These are phyloP conservation scores for Lichtheimia ornata DNA, from an alignment of 371 early-diverging fungal genomes.

Conservation along the genomic window DNA sequence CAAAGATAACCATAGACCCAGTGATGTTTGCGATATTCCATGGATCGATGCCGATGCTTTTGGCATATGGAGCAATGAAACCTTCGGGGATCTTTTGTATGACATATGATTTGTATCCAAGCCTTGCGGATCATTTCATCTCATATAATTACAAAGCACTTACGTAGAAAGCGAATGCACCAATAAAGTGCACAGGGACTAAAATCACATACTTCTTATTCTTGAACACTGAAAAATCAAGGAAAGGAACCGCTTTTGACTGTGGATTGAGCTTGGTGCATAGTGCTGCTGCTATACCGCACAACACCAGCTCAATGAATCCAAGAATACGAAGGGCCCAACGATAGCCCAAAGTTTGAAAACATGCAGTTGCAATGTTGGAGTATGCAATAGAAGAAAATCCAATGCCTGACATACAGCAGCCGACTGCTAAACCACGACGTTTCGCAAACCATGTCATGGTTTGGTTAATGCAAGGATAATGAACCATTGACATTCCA, in stretches of 20 bases:
- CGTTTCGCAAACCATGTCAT: slow-evolving; percentile 15
- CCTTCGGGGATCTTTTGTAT: slow-evolving; percentile 10
- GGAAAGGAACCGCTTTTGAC: slow-evolving; percentile 28
- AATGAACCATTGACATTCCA: slow-evolving; percentile 13
- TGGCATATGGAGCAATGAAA: slow-evolving; percentile 25
- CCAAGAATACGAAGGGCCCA: slow-evolving; percentile 66
- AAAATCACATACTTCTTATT: slow-evolving; percentile 24
- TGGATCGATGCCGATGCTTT: slow-evolving; percentile 28
- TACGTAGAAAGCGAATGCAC: slow-evolving; percentile 35
- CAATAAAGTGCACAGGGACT: slow-evolving; percentile 28
- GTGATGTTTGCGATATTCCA: slow-evolving; percentile 38
- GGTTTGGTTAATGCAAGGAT: slow-evolving; percentile 12
- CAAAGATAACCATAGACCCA: slow-evolving; percentile 49
- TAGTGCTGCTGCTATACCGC: slow-evolving; percentile 7
- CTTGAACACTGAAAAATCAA: slow-evolving; percentile 30
- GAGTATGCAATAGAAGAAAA: slow-evolving; percentile 67
- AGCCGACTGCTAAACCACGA: slow-evolving; percentile 16
- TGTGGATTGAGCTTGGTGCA: slow-evolving; percentile 11
- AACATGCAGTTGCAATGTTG: slow-evolving; percentile 52
- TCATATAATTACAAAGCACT: background rate
- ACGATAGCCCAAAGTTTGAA: slow-evolving; percentile 50
- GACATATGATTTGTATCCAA: background rate
- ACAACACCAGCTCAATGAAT: slow-evolving; percentile 39
- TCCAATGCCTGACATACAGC: slow-evolving; percentile 58
- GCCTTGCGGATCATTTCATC: background rate